These are phyloP conservation scores for Aspergillus hancockii DNA, from an alignment of 495 filamentous ascomycete species.

Conservation along the genomic window DNA sequence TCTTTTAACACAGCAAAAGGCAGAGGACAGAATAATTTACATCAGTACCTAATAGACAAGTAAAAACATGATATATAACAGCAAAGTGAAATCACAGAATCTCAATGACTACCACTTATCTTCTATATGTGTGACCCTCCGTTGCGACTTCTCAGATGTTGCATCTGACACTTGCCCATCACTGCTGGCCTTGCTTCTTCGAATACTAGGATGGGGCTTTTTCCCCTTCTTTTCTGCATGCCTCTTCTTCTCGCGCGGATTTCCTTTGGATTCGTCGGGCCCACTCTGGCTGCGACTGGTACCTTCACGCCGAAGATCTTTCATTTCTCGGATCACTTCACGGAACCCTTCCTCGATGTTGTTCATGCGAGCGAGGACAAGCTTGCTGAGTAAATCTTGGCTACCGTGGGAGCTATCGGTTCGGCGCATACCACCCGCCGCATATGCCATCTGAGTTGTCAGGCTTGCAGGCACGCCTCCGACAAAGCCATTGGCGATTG, in stretches of 20 bases:
- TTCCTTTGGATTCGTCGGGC: conserved; percentile 26
- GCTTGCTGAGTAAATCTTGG: conserved; percentile 70
- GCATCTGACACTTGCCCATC: conserved; percentile 16
- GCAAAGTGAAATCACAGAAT: not conserved
- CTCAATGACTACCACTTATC: not conserved
- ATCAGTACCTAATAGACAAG: not conserved
- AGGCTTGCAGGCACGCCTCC: conserved; percentile 72
- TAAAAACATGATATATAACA: not conserved
- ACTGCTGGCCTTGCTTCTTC: conserved; percentile 25
- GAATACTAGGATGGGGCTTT: conserved; percentile 17
- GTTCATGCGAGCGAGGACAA: conserved; percentile 92
- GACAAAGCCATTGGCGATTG: conserved; percentile 50
- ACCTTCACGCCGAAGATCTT: conserved; percentile 49
- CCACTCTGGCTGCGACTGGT: conserved; percentile 38
- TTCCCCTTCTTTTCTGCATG: conserved; percentile 35
- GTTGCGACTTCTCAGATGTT: not conserved
- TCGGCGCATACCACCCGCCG: conserved; percentile 51
- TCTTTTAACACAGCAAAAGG: not conserved
- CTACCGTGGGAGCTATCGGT: conserved; percentile 41
- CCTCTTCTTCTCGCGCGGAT: conserved; percentile 33
- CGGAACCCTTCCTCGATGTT: conserved; percentile 82
- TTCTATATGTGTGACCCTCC: not conserved
- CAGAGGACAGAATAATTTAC: not conserved
- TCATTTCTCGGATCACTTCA: conserved; percentile 82
- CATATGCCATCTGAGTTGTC: conserved; percentile 75